Percentiles rank a stretch among this genome's conserved stretches.
Conservation (phyloP, 2,329 filamentous ascomycete genomes). For the Xylaria polymorpha region DNA sequence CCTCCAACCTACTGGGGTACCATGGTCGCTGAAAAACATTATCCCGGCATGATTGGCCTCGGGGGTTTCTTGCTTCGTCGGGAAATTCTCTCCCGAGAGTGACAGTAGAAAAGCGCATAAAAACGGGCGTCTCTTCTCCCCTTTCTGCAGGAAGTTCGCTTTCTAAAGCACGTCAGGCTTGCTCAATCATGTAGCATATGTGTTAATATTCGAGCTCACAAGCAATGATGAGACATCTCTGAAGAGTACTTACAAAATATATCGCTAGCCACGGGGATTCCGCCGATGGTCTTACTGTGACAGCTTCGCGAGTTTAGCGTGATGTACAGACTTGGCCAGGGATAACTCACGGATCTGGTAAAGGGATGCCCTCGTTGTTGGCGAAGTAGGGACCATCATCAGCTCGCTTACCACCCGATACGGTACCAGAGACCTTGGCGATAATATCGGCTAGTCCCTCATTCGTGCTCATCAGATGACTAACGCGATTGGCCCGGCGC, state of each 20-base stretch:
- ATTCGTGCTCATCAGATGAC: constrained; percentile 48
- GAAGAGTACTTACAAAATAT: constrained; percentile 48
- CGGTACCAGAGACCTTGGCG: constrained; percentile 61
- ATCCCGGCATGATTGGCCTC: constrained; percentile 55
- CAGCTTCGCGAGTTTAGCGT: neutral
- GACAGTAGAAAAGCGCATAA: constrained; percentile 65
- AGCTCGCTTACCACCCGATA: constrained; percentile 57
- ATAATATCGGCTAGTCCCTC: constrained; percentile 64
- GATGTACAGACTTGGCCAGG: neutral
- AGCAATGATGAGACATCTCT: constrained; percentile 14
- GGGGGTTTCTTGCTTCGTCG: constrained; percentile 58
- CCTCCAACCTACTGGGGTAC: constrained; percentile 48
- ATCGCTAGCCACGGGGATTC: neutral
- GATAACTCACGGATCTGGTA: constrained; percentile 59
- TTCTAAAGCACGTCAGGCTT: neutral
- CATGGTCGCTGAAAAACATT: neutral
- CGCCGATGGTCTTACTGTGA: neutral
- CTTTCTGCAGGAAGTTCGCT: neutral
- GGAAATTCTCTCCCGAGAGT: constrained; percentile 43
- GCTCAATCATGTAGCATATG: too few species aligned
- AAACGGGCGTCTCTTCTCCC: constrained; percentile 63
- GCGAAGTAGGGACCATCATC: constrained; percentile 66
- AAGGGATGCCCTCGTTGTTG: constrained; percentile 65
- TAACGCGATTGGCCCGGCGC: neutral
- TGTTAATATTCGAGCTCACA: neutral